Base-by-base conservation (phyloP, 306 rosid species). In the Medicago arabica region DNA sequence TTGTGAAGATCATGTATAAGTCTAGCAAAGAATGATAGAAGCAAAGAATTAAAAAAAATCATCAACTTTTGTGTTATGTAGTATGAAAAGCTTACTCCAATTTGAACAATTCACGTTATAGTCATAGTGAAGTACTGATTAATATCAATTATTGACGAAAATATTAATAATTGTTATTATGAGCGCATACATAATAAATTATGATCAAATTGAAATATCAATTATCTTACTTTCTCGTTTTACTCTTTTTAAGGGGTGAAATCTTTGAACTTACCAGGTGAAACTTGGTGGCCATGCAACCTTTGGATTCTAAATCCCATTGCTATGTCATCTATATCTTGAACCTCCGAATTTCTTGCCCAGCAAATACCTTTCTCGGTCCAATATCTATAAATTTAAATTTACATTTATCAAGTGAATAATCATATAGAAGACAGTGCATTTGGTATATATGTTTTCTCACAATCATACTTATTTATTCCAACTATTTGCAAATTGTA, bases 261-360 rank as follows among this genome's bases (percentile, higher is more conserved):
- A 19, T 17, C 19, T 34, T 34, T 8, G 3, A 47, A 9, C 59
- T 54, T 72, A 95, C 99, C 71, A 0, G 96, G 78, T 61, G 97
- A 90, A 21, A 54, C 74, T 14, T 83, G 46, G 67, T 84, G 79
- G 2, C 97, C 96, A 78, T 87, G 88, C 79, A 90, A 55, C 64
- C 98, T 82, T 23, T 89, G 80, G 2, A 96, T 72, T 78, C 93
- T 87, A 44, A 95, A 95, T 75, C 85, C 98, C 98, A 95, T 95
- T 9, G 97, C 89, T 0, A 97, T 92, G 74, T 92, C 98, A 40
- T 95, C 97, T 43, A 95, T 83, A 49, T 95, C 97, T 16, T 80
- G 87, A 76, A 95, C 92, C 13, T 81, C 75, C 0, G 96, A 86
- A 78, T 92, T 86, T 36, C 93, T 81, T 18, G 97, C 93, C 97